phyloP scores from a whole-genome alignment of 1,284 basidiomycete species.

The Fomitopsis pinicola region DNA sequence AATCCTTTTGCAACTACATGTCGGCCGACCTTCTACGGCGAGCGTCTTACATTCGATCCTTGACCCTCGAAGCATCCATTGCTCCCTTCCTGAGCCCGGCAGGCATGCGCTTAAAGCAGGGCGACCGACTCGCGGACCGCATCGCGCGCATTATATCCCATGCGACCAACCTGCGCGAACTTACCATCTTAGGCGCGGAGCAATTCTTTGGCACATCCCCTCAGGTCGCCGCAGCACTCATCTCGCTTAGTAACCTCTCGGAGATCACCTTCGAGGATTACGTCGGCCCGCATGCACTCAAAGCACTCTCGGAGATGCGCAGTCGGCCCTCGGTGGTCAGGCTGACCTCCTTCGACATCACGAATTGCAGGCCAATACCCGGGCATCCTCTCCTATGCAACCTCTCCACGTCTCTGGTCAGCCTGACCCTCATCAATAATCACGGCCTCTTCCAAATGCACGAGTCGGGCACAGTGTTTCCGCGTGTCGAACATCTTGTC shows the following conservation, averaged over 20 bases:
- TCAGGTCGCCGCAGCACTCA: neutral
- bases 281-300: neutral
- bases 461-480: neutral
- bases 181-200: neutral
- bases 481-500: neutral
- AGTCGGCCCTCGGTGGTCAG: neutral
- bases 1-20: neutral
- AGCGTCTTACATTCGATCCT: neutral
- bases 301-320: neutral
- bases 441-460: neutral
- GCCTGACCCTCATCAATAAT: neutral
- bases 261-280: neutral
- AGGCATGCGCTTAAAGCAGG: neutral
- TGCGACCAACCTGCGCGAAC: neutral
- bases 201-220: neutral
- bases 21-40: neutral
- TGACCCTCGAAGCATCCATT: neutral
- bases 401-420: neutral
- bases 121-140: neutral
- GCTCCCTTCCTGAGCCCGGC: neutral
- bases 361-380: neutral
- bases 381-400: neutral
- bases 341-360: neutral
- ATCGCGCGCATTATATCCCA: neutral
- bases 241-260: neutral